Conservation (phyloP, 345 rosid genomes). For the Passiflora organensis region DNA sequence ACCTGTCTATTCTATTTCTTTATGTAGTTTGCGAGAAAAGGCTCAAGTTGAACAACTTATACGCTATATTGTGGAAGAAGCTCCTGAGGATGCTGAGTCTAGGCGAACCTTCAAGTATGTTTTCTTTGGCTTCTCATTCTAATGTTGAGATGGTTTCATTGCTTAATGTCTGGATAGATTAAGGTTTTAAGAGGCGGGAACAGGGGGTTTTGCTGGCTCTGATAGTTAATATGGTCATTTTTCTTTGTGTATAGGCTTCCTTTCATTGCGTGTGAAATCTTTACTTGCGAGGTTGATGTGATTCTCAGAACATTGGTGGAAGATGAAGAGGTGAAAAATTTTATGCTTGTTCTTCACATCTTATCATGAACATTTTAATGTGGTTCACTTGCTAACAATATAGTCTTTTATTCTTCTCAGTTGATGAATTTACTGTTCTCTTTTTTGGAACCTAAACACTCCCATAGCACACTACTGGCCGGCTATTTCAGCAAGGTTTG, state of each 20-base stretch:
- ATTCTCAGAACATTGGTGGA: conserved; percentile 87
- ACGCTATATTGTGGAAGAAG: conserved; percentile 72
- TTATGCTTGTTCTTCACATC: too few species aligned
- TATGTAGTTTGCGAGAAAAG: conserved; percentile 69
- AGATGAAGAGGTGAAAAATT: conserved; percentile 67
- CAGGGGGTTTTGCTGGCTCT: background rate
- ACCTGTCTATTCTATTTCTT: conserved; percentile 14
- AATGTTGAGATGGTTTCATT: conserved; percentile 6
- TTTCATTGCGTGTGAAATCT: conserved; percentile 84
- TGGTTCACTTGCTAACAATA: conserved; percentile 13
- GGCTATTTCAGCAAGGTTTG: conserved; percentile 98
- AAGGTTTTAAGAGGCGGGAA: background rate
- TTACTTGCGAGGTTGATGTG: conserved; percentile 91
- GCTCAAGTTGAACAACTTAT: conserved; percentile 76
- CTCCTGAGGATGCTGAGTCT: conserved; percentile 66
- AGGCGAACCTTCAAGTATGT: conserved; percentile 69
- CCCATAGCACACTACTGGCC: conserved; percentile 61
- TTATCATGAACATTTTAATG: too few species aligned
- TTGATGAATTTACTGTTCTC: conserved; percentile 84
- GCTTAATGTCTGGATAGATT: background rate
- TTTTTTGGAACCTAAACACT: conserved; percentile 59
- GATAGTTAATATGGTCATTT: background rate
- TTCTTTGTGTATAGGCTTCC: conserved; percentile 58
- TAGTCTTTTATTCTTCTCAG: conserved; percentile 37
- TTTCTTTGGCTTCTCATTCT: conserved; percentile 5